A percentile compares a stretch with the other conserved stretches of the same genome.
These are phyloP conservation scores for Lepraria neglecta DNA, from an alignment of 495 filamentous ascomycete genomes.

Conservation along the genomic window DNA sequence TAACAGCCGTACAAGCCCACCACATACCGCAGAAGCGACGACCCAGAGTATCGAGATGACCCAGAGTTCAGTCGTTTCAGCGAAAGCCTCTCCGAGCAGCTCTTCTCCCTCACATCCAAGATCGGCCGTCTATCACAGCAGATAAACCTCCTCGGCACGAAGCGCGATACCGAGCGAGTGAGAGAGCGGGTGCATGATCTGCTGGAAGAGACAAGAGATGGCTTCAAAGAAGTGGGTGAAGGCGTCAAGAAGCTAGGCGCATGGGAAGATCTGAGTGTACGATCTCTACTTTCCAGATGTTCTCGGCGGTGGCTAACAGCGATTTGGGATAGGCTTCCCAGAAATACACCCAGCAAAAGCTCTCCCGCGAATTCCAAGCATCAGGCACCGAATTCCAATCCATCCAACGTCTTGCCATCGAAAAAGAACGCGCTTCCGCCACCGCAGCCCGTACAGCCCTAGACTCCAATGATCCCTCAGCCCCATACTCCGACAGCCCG, in stretches of 20 bases:
- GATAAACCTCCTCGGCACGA: constrained; percentile 77
- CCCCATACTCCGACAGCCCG: constrained; percentile 32
- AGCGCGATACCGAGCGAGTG: constrained; percentile 82
- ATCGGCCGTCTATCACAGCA: constrained; percentile 74
- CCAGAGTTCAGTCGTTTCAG: constrained; percentile 84
- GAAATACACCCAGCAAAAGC: constrained; percentile 90
- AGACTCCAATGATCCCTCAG: constrained; percentile 45
- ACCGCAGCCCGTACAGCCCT: constrained; percentile 69
- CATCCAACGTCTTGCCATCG: constrained; percentile 78
- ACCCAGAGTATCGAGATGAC: constrained; percentile 73
- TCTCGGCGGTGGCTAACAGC: not conserved
- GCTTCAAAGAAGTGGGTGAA: constrained; percentile 92
- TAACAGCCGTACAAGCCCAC: constrained; percentile 48
- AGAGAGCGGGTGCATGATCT: constrained; percentile 82
- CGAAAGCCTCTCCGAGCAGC: constrained; percentile 70
- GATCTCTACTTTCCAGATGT: constrained; percentile 22
- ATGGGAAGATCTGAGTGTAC: constrained; percentile 89
- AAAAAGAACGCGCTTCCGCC: constrained; percentile 85
- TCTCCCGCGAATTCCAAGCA: constrained; percentile 83
- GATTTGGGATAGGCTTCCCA: constrained; percentile 63
- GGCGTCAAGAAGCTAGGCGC: constrained; percentile 83
- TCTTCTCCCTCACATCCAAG: constrained; percentile 82
- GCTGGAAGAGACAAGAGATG: constrained; percentile 72
- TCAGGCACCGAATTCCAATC: constrained; percentile 84
- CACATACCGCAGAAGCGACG: constrained; percentile 58